Base-by-base conservation (phyloP, 768 basidiomycete species). In the Panaeolus papilionaceus region DNA sequence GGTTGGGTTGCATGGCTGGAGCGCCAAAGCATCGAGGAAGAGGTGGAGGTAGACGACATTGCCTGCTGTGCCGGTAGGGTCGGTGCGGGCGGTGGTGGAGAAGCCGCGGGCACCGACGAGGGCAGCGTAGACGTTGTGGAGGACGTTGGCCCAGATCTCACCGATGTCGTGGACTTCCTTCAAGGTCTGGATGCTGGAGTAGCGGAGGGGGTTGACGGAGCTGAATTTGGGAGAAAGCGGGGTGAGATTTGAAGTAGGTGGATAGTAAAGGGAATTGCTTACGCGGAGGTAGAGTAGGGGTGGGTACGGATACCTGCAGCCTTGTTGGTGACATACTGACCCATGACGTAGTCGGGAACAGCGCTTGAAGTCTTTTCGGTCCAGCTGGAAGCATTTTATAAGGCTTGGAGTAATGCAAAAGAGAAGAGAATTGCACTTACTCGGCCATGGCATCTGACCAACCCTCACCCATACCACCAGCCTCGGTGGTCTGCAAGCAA, bases 391-490 rank as follows among this genome's bases (percentile, higher is more conserved):
- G 61, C 39, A 5, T 58, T 42, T 26, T 18, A 39, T 14, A 18
- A 49, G 62, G 20, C 44, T 14, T 33, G 0, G 3, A n/a, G 18
- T 3, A 38, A 9, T 38, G 14, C 39, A 23, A 10, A 61, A 39
- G 44, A 20, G 26, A 4, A 16, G 16, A 66, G 14, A 64, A 58
- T 23, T 16, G 26, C 33, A 74, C 77, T 18, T 66, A 82, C 81
- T 79, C 77, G 5, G 82, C 81, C 79, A 83, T 77, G 12, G 82
- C 81, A 78, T 89, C 89, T 14, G 86, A 86, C 89, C 89, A 90
- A 77, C 72, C 89, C 76, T 90, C 90, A 61, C 89, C 89, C 85
- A 90, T 85, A 38, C 89, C 89, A 44, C 88, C 88, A 7, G 89
- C 82, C 73, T 90, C 89, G 45, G 82, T 81, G 44, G 83, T 87